Base-by-base conservation (phyloP, 805 yeast genomes). In the Lachancea fermentati region DNA sequence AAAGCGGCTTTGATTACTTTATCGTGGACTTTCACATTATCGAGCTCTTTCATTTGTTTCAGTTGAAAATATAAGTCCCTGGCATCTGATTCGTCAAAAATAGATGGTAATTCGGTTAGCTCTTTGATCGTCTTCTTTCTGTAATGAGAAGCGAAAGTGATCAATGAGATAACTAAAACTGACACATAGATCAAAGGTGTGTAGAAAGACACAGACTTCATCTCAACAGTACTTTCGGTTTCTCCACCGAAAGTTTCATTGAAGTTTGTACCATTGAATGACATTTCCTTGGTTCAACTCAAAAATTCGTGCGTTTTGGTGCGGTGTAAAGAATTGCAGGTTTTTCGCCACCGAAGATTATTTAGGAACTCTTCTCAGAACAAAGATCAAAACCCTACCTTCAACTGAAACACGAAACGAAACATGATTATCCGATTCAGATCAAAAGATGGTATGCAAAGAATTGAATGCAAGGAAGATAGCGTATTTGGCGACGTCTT, bases 181-280 rank as follows among this genome's bases (percentile, higher is more conserved):
- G 74, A 79, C 41, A 86, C 79, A 59, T 89, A 89, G 30, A 84
- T 63, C 37, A 89, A 57, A 15, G 96, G 96, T 5, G 93, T 84
- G 54, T 68, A 71, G 19, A 80, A 71, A 4, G 85, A 76, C 41
- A 79, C 68, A 11, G 52, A 42, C 41, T 66, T 66, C 34, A 65
- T 60, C 32, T 62, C 59, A 32, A 55, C 60, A 28, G 46, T 53
- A 30, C 51, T 59, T 44, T 55, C 65, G 14, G 43, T 47, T 29
- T 26, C 29, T 19, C 48, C 46, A 31, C 37, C 33, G 17, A 19
- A 32, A 4, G 49, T 41, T 16, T 37, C 40, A 18, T 43, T 41
- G 32, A 29, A 40, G 5, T 29, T 15, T 6, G 42, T 41, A 14
- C 42, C 42, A 30, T 45, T 48, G 17, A 25, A 35, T 5, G 45